A percentile compares a stretch with the other conserved stretches of the same genome.
Conservation (phyloP, 345 rosid genomes). For the Anastatica hierochuntica region DNA sequence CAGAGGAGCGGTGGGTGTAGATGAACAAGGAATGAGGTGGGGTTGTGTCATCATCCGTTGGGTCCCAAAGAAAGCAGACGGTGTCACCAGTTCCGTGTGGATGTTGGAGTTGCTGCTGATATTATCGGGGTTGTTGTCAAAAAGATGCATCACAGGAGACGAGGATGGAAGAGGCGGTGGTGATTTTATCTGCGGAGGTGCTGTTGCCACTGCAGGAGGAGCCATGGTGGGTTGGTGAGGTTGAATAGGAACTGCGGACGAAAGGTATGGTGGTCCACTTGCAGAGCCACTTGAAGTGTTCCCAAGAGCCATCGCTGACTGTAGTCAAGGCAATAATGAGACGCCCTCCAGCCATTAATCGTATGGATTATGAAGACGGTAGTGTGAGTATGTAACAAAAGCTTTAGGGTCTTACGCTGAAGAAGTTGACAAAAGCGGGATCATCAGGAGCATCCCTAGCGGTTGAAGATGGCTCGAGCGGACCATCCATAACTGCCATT, state of each 20-base stretch:
- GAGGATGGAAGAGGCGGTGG: constrained; percentile 39
- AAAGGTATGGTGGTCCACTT: constrained; percentile 41
- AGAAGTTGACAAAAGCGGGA: constrained; percentile 77
- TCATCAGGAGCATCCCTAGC: constrained; percentile 56
- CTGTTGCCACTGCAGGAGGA: constrained; percentile 26
- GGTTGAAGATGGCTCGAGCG: constrained; percentile 68
- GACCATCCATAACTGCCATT: constrained; percentile 87
- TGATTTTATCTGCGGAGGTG: constrained; percentile 42
- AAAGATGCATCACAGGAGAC: constrained; percentile 36
- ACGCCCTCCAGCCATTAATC: background rate
- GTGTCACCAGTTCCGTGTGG: constrained; percentile 55
- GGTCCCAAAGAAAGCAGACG: constrained; percentile 57
- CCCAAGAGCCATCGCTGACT: constrained; percentile 59
- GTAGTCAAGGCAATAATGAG: constrained; percentile 26
- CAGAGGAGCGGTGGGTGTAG: constrained; percentile 44
- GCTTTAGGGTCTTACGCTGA: constrained; percentile 46
- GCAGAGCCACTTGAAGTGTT: constrained; percentile 30
- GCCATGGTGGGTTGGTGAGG: constrained; percentile 31
- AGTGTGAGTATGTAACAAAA: background rate
- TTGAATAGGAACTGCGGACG: constrained; percentile 38
- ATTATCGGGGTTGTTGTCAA: constrained; percentile 35
- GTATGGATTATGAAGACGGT: background rate
- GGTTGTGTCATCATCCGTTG: constrained; percentile 37
- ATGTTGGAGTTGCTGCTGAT: constrained; percentile 28
- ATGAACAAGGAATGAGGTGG: constrained; percentile 30